Percentiles rank a stretch among this genome's conserved stretches.
Conservation (phyloP, 1,139 yeast species). For the Kodamaea arcana region DNA sequence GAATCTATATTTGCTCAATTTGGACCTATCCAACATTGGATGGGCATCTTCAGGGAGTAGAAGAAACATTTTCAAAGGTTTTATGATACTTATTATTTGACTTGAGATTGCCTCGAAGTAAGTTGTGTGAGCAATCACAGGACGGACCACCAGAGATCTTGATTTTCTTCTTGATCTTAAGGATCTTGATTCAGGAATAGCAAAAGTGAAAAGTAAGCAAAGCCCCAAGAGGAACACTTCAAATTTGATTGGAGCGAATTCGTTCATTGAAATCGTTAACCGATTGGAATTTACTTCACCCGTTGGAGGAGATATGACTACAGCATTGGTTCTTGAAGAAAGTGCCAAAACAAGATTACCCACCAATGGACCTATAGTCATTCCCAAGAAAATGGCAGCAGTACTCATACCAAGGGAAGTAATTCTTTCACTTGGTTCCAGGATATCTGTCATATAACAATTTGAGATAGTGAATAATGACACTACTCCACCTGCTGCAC, state of each 20-base stretch:
- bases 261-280: constrained; percentile 11
- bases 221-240: constrained; percentile 23
- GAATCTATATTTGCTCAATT: constrained; percentile 16
- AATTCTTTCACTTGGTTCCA: constrained; percentile 50
- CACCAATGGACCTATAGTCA: constrained; percentile 59
- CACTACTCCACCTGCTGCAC: constrained; percentile 52
- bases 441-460: constrained; percentile 63
- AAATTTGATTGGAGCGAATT: constrained; percentile 28
- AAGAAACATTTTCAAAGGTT: constrained; percentile 44
- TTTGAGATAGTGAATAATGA: constrained; percentile 48
- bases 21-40: constrained; percentile 6
- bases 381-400: constrained; percentile 57
- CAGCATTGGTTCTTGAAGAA: constrained; percentile 1
- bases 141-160: constrained; percentile 29
- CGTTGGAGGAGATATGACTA: background rate
- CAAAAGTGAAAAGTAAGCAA: constrained; percentile 24
- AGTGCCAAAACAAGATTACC: constrained; percentile 35
- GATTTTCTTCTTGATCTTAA: constrained; percentile 40
- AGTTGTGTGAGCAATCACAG: background rate
- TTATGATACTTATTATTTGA: constrained; percentile 23
- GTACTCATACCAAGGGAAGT: constrained; percentile 52
- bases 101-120: background rate
- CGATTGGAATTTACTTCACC: too few relatives aligned
- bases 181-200: constrained; percentile 53
- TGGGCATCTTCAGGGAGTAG: constrained; percentile 36